Conservation (phyloP, 306 rosid genomes). For the Echinosophora koreensis region DNA sequence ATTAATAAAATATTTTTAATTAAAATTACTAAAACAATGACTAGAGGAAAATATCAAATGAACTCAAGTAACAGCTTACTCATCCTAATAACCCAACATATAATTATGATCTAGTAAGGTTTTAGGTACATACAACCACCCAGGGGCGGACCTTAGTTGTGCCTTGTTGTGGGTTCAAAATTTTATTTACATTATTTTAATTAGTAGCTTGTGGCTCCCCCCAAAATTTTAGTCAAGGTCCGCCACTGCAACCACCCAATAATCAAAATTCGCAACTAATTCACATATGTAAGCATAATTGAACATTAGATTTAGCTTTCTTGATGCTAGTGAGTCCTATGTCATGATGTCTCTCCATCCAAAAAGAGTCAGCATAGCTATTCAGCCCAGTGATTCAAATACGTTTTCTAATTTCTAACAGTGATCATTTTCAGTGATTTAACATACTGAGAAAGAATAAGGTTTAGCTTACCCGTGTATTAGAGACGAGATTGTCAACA, state of each 20-base stretch:
- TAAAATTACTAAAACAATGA: background rate
- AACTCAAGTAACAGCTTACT: conserved; percentile 26
- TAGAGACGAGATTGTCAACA: conserved; percentile 92
- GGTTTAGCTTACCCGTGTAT: conserved; percentile 75
- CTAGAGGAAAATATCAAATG: conserved; percentile 10
- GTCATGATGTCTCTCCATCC: conserved; percentile 20
- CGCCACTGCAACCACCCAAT: background rate
- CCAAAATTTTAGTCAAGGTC: no score
- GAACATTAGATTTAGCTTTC: conserved; percentile 13
- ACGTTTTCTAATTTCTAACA: conserved; percentile 14
- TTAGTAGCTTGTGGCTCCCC: no score
- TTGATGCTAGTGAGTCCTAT: background rate
- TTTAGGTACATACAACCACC: background rate
- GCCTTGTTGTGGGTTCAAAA: no score
- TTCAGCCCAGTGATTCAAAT: conserved; percentile 22
- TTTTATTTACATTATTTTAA: no score
- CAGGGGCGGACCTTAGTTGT: no score
- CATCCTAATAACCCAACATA: conserved; percentile 17
- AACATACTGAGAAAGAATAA: conserved; percentile 17
- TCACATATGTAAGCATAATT: conserved; percentile 18
- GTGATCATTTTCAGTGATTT: conserved; percentile 5
- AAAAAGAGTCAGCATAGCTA: conserved; percentile 26
- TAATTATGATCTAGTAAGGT: conserved; percentile 30
- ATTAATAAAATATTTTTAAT: background rate
- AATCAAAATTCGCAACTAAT: conserved; percentile 23